These are phyloP conservation scores for Marvania coccoides DNA, from an alignment of 139 green algal genomes.

Conservation along the genomic window DNA sequence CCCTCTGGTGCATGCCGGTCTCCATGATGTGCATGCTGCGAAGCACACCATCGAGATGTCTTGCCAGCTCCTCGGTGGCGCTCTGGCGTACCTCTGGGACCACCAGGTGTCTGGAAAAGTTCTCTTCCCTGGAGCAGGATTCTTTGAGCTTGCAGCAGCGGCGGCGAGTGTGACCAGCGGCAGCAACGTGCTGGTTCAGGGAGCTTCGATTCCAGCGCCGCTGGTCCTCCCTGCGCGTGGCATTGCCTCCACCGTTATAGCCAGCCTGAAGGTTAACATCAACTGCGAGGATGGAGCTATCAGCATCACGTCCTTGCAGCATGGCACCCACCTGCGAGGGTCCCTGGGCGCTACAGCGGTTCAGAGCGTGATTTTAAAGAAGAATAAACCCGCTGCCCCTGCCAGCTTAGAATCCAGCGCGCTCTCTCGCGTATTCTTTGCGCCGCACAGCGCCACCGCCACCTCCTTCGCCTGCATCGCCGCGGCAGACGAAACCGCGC, in stretches of 20 bases:
- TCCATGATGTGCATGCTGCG: background rate
- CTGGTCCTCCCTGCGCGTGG: conserved; percentile 10
- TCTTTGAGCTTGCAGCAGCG: conserved; percentile 53
- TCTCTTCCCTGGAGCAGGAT: conserved; percentile 55
- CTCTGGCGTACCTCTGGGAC: conserved; percentile 51
- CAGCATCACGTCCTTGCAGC: background rate
- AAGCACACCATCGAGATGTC: background rate
- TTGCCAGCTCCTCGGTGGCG: conserved; percentile 6
- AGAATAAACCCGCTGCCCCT: too few relatives aligned
- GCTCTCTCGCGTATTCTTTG: too few relatives aligned
- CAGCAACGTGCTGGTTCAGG: background rate
- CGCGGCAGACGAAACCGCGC: background rate
- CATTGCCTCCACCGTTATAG: background rate
- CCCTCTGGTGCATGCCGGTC: background rate
- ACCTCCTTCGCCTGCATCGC: too few relatives aligned
- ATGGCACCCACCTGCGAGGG: background rate
- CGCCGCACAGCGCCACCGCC: too few relatives aligned
- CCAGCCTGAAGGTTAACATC: background rate
- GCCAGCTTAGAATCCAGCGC: too few relatives aligned
- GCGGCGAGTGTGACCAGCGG: too few relatives aligned
- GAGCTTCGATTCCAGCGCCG: conserved; percentile 2
- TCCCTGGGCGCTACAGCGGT: background rate
- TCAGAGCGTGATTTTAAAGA: too few relatives aligned
- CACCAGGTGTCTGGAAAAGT: conserved; percentile 49
- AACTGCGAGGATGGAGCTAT: background rate